Evolutionary conservation across 495 filamentous ascomycete species (phyloP), one percentile per base, ranked within the genome.

Genomic region (Penicillium fimorum): DNA sequence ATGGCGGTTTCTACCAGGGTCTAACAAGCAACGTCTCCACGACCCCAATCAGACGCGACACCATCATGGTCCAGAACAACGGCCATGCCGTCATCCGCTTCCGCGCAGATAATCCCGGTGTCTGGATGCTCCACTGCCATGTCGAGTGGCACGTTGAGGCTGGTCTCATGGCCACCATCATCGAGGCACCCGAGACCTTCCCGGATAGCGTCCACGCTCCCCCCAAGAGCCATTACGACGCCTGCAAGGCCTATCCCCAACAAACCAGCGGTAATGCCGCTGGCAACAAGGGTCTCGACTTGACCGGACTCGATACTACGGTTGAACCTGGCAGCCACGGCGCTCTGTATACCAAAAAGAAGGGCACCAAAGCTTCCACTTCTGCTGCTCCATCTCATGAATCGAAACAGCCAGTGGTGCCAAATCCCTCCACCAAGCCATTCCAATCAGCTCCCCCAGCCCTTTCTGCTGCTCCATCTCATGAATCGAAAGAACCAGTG

Each of bases 61-160:
- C 83, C 0, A 66, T 87, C 8, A 75, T 83, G 53, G 61, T 87
- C 4, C 67, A 76, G 29, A 83, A 82, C 0, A 68, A 77, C 15
- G 82, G 82, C 0, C 76, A 86, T 53, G 71, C 86, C 8, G 86
- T 89, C 13, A 52, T 90, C 3, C 70, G 87, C 0, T 91, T 90
- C 74, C 74, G 79, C 25, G 84, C 85, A 1, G 80, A 87, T 52
- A 95, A 96, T 65, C 70, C 90, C 17, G 91, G 87, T 50, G 79
- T 91, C 35, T 92, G 85, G 81, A 70, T 92, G 22, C 88, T 92
- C 68, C 90, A 94, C 67, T 92, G 90, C 72, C 88, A 91, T 69
- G 79, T 90, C 27, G 88, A 90, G 75, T 92, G 88, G 87, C 89
- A 92, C 64, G 80, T 90, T 41, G 84, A 81, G 57, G 83, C 82